phyloP scores from a whole-genome alignment of 2,329 filamentous ascomycete species.

The Monilinia fructicola region DNA sequence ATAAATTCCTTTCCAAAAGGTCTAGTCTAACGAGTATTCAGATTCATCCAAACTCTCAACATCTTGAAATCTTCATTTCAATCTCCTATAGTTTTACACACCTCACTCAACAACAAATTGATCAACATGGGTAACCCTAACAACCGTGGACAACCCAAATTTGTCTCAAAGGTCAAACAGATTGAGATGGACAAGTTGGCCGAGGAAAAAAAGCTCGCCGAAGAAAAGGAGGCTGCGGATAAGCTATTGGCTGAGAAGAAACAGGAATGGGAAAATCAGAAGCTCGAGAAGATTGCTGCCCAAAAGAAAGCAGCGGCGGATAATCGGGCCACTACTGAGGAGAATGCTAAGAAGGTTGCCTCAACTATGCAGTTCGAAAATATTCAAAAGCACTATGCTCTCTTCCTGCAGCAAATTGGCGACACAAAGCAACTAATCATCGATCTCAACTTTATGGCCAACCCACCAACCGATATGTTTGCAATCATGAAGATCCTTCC shows the following conservation, averaged over 20 bases:
- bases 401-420: background rate
- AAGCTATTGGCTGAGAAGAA: background rate
- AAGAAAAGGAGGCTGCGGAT: background rate
- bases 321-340: background rate
- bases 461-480: background rate
- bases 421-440: background rate
- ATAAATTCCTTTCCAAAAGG: background rate
- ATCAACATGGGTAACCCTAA: background rate
- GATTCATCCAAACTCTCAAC: background rate
- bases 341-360: background rate
- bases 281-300: background rate
- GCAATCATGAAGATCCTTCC: background rate
- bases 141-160: background rate
- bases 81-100: no score
- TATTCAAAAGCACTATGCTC: background rate
- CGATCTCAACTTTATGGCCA: background rate
- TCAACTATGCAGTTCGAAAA: background rate
- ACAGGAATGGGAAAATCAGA: background rate
- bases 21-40: background rate
- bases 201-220: background rate
- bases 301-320: background rate
- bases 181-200: background rate
- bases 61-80: background rate
- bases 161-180: background rate
- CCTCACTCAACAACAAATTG: background rate